Evolutionary conservation across 2,329 filamentous ascomycete species (phyloP).

Genomic region (Cytospora schulzeri): DNA sequence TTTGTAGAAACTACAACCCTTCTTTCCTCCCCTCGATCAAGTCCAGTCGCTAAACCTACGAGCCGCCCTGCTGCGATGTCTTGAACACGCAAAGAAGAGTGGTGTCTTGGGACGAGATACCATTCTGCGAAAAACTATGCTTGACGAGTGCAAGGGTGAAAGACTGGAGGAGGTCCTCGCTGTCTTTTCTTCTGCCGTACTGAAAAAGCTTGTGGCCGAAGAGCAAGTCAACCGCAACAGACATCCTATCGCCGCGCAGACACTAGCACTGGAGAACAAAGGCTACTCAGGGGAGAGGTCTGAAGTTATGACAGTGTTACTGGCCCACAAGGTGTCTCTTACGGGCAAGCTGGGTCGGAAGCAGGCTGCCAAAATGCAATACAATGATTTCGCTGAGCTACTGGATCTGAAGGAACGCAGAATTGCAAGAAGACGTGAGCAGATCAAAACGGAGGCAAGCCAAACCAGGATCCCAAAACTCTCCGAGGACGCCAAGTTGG

Average conservation of each 20-base stretch:
- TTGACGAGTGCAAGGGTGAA: slow-evolving; percentile 94
- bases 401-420: slow-evolving; percentile 64
- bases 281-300: slow-evolving; percentile 58
- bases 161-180: slow-evolving; percentile 85
- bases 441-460: slow-evolving; percentile 35
- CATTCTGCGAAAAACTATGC: slow-evolving; percentile 87
- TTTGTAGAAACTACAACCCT: slow-evolving; percentile 79
- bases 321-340: slow-evolving; percentile 74
- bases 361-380: slow-evolving; percentile 59
- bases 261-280: slow-evolving; percentile 60
- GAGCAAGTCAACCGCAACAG: slow-evolving; percentile 30
- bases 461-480: slow-evolving; percentile 28
- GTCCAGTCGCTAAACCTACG: slow-evolving; percentile 90
- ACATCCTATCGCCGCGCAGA: slow-evolving; percentile 52
- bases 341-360: slow-evolving; percentile 61
- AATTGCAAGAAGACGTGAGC: slow-evolving; percentile 57
- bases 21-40: slow-evolving; percentile 88
- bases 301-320: slow-evolving; percentile 64
- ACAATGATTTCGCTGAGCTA: slow-evolving; percentile 64
- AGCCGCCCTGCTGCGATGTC: slow-evolving; percentile 75
- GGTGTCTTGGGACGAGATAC: slow-evolving; percentile 78
- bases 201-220: slow-evolving; percentile 66
- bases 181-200: slow-evolving; percentile 78
- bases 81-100: slow-evolving; percentile 87
- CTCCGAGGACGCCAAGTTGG: slow-evolving; percentile 45